phyloP scores from a whole-genome alignment of 1,284 basidiomycete species.

The Ganoderma meredithae region DNA sequence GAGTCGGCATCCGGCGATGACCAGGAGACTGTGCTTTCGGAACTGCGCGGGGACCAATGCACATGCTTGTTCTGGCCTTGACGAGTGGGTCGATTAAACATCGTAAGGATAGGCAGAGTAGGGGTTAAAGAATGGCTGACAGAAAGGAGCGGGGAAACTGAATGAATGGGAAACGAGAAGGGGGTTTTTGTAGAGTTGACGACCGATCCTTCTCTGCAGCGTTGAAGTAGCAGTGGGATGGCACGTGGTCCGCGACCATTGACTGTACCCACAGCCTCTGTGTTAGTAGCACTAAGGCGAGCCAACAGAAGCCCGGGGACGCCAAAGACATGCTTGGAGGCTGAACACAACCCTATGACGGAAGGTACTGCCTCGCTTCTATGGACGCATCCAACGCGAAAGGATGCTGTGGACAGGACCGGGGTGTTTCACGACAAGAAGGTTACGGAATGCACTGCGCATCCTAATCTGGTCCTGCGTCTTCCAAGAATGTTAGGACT shows the following conservation, averaged over 20 bases:
- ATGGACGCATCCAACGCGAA: not conserved
- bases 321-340: not conserved
- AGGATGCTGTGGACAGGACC: not conserved
- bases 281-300: not conserved
- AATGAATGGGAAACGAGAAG: not conserved
- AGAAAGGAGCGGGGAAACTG: not conserved
- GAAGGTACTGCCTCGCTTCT: not conserved
- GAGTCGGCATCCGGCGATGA: not conserved
- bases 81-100: not conserved
- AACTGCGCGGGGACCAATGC: not conserved
- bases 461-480: too few relatives aligned
- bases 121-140: not conserved
- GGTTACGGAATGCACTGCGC: not conserved
- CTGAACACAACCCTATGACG: not conserved
- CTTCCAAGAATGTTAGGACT: not conserved
- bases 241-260: not conserved
- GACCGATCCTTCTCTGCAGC: not conserved
- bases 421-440: not conserved
- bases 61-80: not conserved
- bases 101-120: not conserved
- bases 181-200: not conserved
- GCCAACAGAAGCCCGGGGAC: not conserved
- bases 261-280: not conserved
- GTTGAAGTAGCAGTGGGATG: not conserved
- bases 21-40: not conserved